A percentile compares a stretch with the other conserved stretches of the same genome.
Evolutionary conservation across 2,329 filamentous ascomycete species (phyloP).

Genomic region (Aspergillus pseudotamarii): DNA sequence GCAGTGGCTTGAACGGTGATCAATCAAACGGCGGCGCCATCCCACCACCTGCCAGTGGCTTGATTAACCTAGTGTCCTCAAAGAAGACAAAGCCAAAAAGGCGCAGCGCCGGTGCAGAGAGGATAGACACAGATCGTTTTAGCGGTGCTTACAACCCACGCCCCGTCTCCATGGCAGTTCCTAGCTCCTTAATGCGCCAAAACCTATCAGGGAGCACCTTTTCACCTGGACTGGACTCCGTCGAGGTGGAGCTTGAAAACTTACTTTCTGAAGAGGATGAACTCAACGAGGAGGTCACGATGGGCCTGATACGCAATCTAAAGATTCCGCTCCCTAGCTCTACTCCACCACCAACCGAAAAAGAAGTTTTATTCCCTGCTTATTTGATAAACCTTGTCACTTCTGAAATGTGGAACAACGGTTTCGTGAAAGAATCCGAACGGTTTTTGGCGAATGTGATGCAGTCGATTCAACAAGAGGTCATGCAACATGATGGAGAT

Average conservation of each 20-base stretch:
- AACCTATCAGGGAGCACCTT: slow-evolving; percentile 76
- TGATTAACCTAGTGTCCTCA: slow-evolving; percentile 95
- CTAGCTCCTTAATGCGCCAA: slow-evolving; percentile 62
- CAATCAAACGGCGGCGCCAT: slow-evolving; percentile 63
- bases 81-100: slow-evolving; percentile 87
- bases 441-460: slow-evolving; percentile 98
- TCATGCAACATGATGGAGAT: slow-evolving; percentile 98
- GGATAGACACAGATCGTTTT: slow-evolving; percentile 83
- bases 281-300: slow-evolving; percentile 93
- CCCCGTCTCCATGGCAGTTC: slow-evolving; percentile 92
- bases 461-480: slow-evolving; percentile 99
- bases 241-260: slow-evolving; percentile 92
- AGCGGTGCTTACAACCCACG: slow-evolving; percentile 91
- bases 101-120: slow-evolving; percentile 85
- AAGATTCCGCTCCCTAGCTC: slow-evolving; percentile 91
- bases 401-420: slow-evolving; percentile 99
- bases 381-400: slow-evolving; percentile 99
- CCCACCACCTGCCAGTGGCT: slow-evolving; percentile 66
- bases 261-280: slow-evolving; percentile 93
- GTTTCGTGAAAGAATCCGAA: slow-evolving; percentile 98
- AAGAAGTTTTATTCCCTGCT: slow-evolving; percentile 97
- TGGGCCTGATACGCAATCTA: slow-evolving; percentile 93
- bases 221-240: slow-evolving; percentile 79
- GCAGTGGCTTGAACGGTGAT: slow-evolving; percentile 65
- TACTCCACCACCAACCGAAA: slow-evolving; percentile 89